These are phyloP conservation scores for Tephrocybe sp. DNA, from an alignment of 768 basidiomycete genomes.

Conservation along the genomic window DNA sequence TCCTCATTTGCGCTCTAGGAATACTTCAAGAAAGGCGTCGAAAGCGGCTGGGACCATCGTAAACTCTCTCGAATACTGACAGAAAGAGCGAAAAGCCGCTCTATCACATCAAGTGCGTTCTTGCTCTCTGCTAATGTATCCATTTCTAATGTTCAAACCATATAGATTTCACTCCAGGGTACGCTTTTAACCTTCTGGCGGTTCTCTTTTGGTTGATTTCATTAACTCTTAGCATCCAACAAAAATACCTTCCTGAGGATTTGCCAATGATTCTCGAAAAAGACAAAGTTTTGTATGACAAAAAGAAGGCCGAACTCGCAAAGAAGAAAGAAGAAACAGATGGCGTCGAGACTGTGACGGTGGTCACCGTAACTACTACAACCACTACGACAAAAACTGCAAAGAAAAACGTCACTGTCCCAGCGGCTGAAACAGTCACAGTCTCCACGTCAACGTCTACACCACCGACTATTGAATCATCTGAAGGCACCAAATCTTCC, in stretches of 20 bases:
- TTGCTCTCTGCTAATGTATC: constrained; percentile 16
- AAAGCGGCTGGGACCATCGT: constrained; percentile 35
- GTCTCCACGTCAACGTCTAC: not conserved
- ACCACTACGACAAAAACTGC: constrained; percentile 12
- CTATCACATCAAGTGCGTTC: constrained; percentile 45
- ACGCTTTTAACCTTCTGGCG: constrained; percentile 5
- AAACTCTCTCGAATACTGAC: constrained; percentile 41
- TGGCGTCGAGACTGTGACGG: constrained; percentile 20
- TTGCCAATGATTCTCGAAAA: constrained; percentile 34
- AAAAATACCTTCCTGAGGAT: constrained; percentile 32
- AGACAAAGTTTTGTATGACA: constrained; percentile 35
- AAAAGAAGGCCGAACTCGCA: constrained; percentile 21
- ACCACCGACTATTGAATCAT: not conserved
- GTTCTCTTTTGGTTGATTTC: constrained; percentile 30
- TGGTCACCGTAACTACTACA: constrained; percentile 16
- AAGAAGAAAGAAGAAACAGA: constrained; percentile 22
- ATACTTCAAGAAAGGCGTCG: constrained; percentile 24
- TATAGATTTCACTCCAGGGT: constrained; percentile 36
- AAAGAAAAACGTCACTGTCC: constrained; percentile 22
- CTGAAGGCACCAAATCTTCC: not conserved
- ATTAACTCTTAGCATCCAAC: constrained; percentile 21
- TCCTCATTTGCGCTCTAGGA: constrained; percentile 7
- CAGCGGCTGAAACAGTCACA: not conserved
- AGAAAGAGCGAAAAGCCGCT: constrained; percentile 44
- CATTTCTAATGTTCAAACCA: not conserved